Base-by-base conservation (phyloP, 352 stramenopile species). In the Globisporangium takayamanum region DNA sequence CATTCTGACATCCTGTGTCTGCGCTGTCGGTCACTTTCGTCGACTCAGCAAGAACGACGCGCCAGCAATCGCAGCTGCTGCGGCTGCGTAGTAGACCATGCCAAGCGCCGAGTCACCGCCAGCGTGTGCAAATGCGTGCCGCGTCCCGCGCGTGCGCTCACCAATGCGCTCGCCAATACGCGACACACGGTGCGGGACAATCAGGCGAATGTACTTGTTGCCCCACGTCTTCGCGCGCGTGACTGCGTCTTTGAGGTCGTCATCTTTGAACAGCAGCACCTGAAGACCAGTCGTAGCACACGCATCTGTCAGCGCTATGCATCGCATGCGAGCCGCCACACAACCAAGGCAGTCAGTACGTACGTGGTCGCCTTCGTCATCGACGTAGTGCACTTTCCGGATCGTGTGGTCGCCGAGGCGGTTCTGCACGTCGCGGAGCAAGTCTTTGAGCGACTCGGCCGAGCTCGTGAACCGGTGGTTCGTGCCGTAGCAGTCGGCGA, bases 401-500 rank as follows among this genome's bases (percentile, higher is more conserved):
- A 90, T 92, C 20, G 80, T 90, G 50, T 86, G 70, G 56, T 91
- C 82, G 6, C 84, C 85, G 1, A 92, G 61, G 25, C 81, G 79
- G 42, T 73, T 86, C 55, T 90, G 78, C 0, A 95, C 81, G 51
- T 93, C 78, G 22, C 72, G 68, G 25, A 90, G 54, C 15, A 95
- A 64, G 39, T 90, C 76, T 20, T 81, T 81, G 14, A 95, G 55
- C 15, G 77, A 88, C 55, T 85, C 74, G 18, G 85, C 83, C 5
- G 85, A 93, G 49, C 83, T 91, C 16, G 83, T 93, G 59, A 95
- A 95, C 2, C 85, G 83, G 33, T 95, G 85, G 51, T 87, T 95
- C 57, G 84, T 88, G 12, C 80, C 81, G 39, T 88, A 87, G 50
- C 75, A 87, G 57, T 95, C 85, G 3, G 80, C 79, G 50, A 95